These are phyloP conservation scores for Starmerella floricola DNA, from an alignment of 805 yeast genomes.

Conservation along the genomic window DNA sequence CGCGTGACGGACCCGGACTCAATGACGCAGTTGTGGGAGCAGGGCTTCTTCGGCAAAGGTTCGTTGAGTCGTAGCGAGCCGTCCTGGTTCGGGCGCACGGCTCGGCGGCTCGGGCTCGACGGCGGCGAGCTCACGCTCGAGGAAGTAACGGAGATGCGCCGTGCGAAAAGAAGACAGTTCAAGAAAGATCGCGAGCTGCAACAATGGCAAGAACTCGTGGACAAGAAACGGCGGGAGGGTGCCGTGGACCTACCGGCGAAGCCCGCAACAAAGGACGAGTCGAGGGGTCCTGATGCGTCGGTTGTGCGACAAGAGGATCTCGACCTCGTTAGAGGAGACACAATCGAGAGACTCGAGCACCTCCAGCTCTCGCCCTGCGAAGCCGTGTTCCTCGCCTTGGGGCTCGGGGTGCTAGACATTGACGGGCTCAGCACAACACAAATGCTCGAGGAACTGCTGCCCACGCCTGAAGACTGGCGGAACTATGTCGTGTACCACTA, in stretches of 20 bases:
- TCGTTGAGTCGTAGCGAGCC: constrained; percentile 82
- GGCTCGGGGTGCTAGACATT: constrained; percentile 39
- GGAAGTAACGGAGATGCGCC: constrained; percentile 60
- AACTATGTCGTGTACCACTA: constrained; percentile 73
- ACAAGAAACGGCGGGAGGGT: constrained; percentile 24
- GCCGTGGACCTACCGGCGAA: constrained; percentile 2
- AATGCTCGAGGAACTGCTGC: background rate
- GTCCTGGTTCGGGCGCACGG: constrained; percentile 66
- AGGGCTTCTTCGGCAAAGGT: constrained; percentile 93
- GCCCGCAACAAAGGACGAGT: background rate
- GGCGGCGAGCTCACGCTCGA: constrained; percentile 38
- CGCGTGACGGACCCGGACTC: constrained; percentile 29
- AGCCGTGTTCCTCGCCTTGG: constrained; percentile 53
- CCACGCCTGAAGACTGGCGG: constrained; percentile 25
- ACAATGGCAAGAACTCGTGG: constrained; percentile 39
- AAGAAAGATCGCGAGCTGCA: constrained; percentile 53
- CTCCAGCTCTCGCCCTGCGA: constrained; percentile 69
- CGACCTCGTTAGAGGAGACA: constrained; percentile 16
- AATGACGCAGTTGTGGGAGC: constrained; percentile 56
- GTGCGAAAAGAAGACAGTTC: constrained; percentile 60
- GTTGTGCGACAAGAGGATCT: constrained; percentile 25
- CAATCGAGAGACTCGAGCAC: constrained; percentile 28
- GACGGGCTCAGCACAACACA: constrained; percentile 12
- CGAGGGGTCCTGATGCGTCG: background rate
- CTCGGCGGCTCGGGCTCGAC: constrained; percentile 40